Evolutionary conservation across 1,284 basidiomycete species (phyloP).

Genomic region (Apiotrichum sp.): DNA sequence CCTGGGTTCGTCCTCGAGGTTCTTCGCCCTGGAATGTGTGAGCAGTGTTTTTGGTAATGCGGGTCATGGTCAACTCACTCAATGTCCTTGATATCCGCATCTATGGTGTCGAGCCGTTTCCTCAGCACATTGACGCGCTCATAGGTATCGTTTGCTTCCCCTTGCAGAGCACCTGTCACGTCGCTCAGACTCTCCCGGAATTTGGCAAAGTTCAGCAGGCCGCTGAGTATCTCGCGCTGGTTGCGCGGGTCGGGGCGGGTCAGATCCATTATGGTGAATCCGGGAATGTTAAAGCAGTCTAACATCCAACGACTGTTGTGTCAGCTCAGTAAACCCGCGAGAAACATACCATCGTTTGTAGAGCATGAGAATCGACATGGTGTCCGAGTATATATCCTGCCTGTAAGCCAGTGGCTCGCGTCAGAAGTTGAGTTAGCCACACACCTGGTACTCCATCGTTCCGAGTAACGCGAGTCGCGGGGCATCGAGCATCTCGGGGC

Average conservation of each 20-base stretch:
- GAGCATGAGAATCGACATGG: constrained; percentile 58
- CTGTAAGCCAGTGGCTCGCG: neutral
- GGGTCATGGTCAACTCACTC: constrained; percentile 50
- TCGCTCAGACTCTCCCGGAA: constrained; percentile 50
- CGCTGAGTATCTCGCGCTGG: constrained; percentile 67
- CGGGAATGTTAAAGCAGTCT: constrained; percentile 58
- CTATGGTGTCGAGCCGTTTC: constrained; percentile 53
- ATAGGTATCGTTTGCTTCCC: constrained; percentile 9
- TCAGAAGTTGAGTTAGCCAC: neutral
- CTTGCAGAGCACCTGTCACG: constrained; percentile 18
- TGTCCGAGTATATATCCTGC: constrained; percentile 58
- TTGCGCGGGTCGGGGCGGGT: constrained; percentile 64
- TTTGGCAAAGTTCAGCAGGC: constrained; percentile 86
- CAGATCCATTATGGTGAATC: constrained; percentile 71
- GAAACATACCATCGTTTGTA: constrained; percentile 58
- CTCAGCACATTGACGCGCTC: constrained; percentile 47
- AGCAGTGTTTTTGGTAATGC: too few species aligned
- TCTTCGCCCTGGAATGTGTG: constrained; percentile 59
- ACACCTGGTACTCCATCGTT: constrained; percentile 52
- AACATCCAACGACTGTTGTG: too few species aligned
- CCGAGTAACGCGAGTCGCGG: constrained; percentile 57
- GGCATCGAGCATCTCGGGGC: constrained; percentile 56
- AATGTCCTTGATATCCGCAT: constrained; percentile 56
- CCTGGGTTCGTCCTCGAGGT: constrained; percentile 63
- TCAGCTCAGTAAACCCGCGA: constrained; percentile 48